phyloP scores from a whole-genome alignment of 2,329 filamentous ascomycete species.

The Fusarium caatingaense region DNA sequence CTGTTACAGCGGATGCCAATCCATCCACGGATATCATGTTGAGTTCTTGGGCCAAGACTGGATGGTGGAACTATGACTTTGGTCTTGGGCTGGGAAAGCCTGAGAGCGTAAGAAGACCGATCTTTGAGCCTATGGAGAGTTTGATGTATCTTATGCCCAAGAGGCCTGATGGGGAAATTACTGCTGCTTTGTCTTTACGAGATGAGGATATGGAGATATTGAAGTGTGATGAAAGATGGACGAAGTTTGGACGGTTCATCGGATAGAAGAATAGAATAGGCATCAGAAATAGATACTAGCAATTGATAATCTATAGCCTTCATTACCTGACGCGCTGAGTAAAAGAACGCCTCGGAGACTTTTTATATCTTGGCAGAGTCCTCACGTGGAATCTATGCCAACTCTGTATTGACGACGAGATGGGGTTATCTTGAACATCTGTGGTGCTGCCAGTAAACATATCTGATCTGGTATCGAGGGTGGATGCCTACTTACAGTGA shows the following conservation, averaged over 20 bases:
- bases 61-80: slow-evolving; percentile 61
- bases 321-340: too few species aligned
- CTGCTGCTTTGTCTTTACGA: slow-evolving; percentile 57
- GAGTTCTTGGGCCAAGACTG: slow-evolving; percentile 65
- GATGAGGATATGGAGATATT: slow-evolving; percentile 61
- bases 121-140: slow-evolving; percentile 59
- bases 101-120: slow-evolving; percentile 60
- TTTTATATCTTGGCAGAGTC: too few species aligned
- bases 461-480: too few species aligned
- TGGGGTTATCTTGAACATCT: too few species aligned
- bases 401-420: too few species aligned
- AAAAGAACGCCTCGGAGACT: too few species aligned
- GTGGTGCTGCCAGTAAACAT: too few species aligned
- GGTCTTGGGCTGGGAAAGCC: slow-evolving; percentile 58
- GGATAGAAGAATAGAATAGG: slow-evolving; percentile 21
- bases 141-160: slow-evolving; percentile 64
- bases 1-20: slow-evolving; percentile 45
- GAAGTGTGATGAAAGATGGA: slow-evolving; percentile 56
- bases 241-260: slow-evolving; percentile 25
- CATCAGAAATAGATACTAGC: neutral
- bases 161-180: slow-evolving; percentile 56
- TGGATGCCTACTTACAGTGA: too few species aligned
- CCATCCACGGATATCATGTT: slow-evolving; percentile 59
- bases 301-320: too few species aligned
- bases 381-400: too few species aligned